These are phyloP conservation scores for Paraphaeosphaeria minitans DNA, from an alignment of 2,329 filamentous ascomycete genomes.

Conservation along the genomic window DNA sequence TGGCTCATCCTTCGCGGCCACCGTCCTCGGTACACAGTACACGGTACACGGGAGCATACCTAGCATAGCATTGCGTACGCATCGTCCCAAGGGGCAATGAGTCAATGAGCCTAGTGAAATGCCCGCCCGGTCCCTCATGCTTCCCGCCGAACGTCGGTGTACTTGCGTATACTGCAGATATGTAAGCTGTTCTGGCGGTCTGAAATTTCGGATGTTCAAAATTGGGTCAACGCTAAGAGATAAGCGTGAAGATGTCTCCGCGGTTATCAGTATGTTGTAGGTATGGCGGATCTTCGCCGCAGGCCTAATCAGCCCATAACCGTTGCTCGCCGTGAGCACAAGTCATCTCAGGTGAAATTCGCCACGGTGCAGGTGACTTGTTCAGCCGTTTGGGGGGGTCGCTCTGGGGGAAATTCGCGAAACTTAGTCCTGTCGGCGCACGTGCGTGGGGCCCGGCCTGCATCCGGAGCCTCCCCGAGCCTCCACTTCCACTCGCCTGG, in stretches of 20 bases:
- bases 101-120: not conserved
- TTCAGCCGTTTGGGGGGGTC: not conserved
- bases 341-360: conserved; percentile 3
- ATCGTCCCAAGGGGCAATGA: not conserved
- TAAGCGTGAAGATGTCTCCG: conserved; percentile 1
- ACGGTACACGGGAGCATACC: too few species aligned
- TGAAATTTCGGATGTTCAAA: conserved; percentile 8
- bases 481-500: not conserved
- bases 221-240: conserved; percentile 10
- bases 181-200: conserved; percentile 3
- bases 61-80: not conserved
- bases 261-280: not conserved
- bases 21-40: not conserved
- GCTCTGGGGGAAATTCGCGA: not conserved
- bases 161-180: not conserved
- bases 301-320: not conserved
- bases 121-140: not conserved
- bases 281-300: not conserved
- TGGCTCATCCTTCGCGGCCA: not conserved
- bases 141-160: not conserved
- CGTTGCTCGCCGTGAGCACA: not conserved
- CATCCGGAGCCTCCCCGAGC: not conserved
- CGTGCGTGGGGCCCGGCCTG: not conserved
- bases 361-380: conserved; percentile 3
- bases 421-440: not conserved